Percentiles rank a stretch among this genome's conserved stretches.
phyloP scores from a whole-genome alignment of 2,329 filamentous ascomycete species.

The Cercospora zeina region DNA sequence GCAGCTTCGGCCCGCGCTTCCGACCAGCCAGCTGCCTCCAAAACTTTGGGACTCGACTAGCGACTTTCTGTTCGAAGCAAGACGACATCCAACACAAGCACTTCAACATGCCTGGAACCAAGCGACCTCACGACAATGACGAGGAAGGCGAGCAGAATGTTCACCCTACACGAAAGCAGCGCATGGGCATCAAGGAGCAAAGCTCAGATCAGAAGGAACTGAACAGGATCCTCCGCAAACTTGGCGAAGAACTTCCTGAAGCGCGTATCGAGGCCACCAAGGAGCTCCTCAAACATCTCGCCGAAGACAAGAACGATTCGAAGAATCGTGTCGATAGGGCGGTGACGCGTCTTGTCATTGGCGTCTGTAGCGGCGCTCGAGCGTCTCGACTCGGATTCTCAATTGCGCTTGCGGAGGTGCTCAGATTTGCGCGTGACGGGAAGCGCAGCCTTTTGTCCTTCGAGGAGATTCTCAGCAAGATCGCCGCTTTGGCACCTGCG shows the following conservation, averaged over 20 bases:
- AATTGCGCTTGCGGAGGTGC: conserved; percentile 78
- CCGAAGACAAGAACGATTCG: conserved; percentile 42
- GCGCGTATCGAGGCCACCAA: conserved; percentile 49
- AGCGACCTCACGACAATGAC: conserved; percentile 31
- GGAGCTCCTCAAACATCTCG: conserved; percentile 47
- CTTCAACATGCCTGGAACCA: conserved; percentile 31
- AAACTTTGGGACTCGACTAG: neutral
- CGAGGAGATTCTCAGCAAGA: conserved; percentile 51
- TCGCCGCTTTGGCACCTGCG: conserved; percentile 55
- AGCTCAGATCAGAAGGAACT: conserved; percentile 47
- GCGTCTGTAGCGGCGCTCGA: conserved; percentile 86
- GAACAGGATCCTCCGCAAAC: conserved; percentile 49
- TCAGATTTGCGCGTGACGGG: conserved; percentile 60
- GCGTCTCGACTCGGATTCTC: conserved; percentile 87
- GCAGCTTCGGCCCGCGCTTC: neutral
- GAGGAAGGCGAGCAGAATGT: conserved; percentile 26
- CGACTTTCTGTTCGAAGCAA: neutral
- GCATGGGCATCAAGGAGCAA: conserved; percentile 34
- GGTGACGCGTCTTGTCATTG: conserved; percentile 66
- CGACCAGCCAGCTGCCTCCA: neutral
- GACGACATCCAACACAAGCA: neutral
- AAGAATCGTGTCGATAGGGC: conserved; percentile 44
- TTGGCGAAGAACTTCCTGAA: conserved; percentile 50
- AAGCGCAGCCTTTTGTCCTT: conserved; percentile 18
- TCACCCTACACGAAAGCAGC: conserved; percentile 39